Evolutionary conservation across 108 stramenopile genomes (phyloP).

Genomic region (Nitzschia palea): DNA sequence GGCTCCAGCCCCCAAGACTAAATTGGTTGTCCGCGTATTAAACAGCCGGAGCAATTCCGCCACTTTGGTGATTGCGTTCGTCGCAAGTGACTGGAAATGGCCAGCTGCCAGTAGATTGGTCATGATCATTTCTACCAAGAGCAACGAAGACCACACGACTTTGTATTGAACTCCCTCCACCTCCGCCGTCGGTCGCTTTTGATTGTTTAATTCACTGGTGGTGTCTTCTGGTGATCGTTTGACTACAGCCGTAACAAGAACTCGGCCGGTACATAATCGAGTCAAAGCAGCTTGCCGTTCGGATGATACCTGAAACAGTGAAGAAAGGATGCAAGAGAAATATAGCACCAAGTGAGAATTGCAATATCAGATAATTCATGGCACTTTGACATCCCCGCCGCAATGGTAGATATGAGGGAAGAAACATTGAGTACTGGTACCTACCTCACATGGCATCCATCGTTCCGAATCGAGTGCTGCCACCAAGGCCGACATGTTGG

Average conservation of each 20-base stretch:
- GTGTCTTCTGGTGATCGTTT: conserved; percentile 5
- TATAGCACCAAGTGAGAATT: not conserved
- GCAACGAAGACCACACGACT: conserved; percentile 93
- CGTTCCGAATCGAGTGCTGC: conserved; percentile 92
- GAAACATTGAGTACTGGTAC: conserved; percentile 7
- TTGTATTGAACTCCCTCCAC: conserved; percentile 86
- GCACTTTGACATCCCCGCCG: not conserved
- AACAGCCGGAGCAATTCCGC: conserved; percentile 88
- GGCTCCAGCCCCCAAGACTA: conserved; percentile 93
- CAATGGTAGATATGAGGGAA: not conserved
- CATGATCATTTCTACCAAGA: conserved; percentile 91
- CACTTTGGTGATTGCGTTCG: conserved; percentile 85
- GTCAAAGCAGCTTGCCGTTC: conserved; percentile 78
- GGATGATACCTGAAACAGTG: conserved; percentile 49
- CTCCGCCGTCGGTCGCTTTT: conserved; percentile 68
- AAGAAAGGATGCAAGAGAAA: not conserved
- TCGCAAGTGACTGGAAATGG: conserved; percentile 83
- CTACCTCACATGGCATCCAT: conserved; percentile 91
- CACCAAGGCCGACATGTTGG: conserved; percentile 84
- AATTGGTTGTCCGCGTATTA: conserved; percentile 89
- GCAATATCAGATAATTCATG: not conserved
- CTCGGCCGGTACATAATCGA: conserved; percentile 78
- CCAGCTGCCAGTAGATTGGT: conserved; percentile 76
- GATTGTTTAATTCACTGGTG: conserved; percentile 27
- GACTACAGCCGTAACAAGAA: conserved; percentile 33